Conservation (phyloP, 2,329 filamentous ascomycete genomes). For the Aphanocladium album region DNA sequence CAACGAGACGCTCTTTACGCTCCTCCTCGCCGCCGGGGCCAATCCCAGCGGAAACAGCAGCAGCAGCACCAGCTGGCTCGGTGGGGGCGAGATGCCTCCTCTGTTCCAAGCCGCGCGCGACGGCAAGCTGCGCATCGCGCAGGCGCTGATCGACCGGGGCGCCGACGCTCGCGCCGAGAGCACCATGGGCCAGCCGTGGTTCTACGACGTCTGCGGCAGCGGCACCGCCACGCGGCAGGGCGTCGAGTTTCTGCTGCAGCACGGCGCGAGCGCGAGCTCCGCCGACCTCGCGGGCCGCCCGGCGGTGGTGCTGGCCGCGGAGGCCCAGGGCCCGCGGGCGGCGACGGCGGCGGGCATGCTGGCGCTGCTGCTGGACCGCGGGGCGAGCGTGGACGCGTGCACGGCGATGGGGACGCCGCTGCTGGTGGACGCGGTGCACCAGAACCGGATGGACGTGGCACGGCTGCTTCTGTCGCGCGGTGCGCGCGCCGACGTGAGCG, state of each 20-base stretch:
- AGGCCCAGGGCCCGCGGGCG: too few relatives aligned
- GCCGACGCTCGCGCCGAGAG: too few relatives aligned
- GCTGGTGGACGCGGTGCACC: background rate
- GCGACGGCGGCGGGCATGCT: background rate
- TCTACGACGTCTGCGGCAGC: background rate
- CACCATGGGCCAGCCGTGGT: background rate
- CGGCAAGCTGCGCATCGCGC: conserved; percentile 24
- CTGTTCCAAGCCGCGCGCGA: conserved; percentile 29
- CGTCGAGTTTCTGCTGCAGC: background rate
- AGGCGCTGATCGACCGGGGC: conserved; percentile 20
- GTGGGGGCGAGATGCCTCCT: conserved; percentile 24
- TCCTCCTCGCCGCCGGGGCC: conserved; percentile 29
- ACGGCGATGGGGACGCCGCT: background rate
- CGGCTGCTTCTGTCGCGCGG: too few relatives aligned
- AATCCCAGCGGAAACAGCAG: conserved; percentile 17
- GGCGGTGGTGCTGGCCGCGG: background rate
- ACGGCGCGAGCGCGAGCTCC: background rate
- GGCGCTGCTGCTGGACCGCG: conserved; percentile 26
- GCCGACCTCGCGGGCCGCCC: background rate
- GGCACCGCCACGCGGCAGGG: background rate
- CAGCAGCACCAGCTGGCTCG: conserved; percentile 5
- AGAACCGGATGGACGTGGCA: too few relatives aligned
- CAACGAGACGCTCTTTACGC: conserved; percentile 26
- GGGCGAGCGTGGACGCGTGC: conserved; percentile 28
- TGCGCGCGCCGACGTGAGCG: too few relatives aligned